These are phyloP conservation scores for Plantago major DNA, from an alignment of 257 asterid species.

Conservation along the genomic window DNA sequence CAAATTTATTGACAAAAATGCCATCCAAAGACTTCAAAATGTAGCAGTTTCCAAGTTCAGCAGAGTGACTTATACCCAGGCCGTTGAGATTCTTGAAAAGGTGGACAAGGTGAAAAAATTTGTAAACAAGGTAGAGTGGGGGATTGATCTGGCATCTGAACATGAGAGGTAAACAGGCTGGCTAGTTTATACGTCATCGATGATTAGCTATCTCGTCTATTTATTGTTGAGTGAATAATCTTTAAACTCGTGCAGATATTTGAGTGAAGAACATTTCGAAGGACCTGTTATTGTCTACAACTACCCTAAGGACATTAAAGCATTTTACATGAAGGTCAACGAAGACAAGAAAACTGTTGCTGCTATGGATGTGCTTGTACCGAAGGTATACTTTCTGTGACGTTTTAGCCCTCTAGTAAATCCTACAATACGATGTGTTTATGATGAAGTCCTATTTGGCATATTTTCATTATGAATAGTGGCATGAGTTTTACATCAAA, in stretches of 20 bases:
- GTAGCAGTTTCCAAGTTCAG: slow-evolving; percentile 71
- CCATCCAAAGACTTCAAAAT: slow-evolving; percentile 67
- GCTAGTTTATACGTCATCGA: too few relatives aligned
- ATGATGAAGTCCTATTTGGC: background rate
- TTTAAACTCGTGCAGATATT: slow-evolving; percentile 42
- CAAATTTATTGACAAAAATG: slow-evolving; percentile 54
- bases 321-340: slow-evolving; percentile 96
- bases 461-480: too few relatives aligned
- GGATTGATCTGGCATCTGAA: slow-evolving; percentile 93
- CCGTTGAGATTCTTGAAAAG: slow-evolving; percentile 69
- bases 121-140: slow-evolving; percentile 95
- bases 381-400: slow-evolving; percentile 49
- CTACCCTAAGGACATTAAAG: slow-evolving; percentile 91
- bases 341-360: slow-evolving; percentile 94
- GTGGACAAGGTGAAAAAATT: slow-evolving; percentile 70
- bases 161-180: slow-evolving; percentile 63
- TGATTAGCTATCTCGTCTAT: too few relatives aligned
- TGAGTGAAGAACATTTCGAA: slow-evolving; percentile 87
- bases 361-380: slow-evolving; percentile 99
- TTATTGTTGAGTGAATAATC: background rate
- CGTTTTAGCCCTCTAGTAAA: background rate
- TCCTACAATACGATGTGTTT: background rate
- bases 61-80: slow-evolving; percentile 80
- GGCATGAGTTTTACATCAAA: background rate
- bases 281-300: slow-evolving; percentile 91